A percentile compares a stretch with the other conserved stretches of the same genome.
Conservation (phyloP, 768 basidiomycete genomes). For the Trametes elegans region DNA sequence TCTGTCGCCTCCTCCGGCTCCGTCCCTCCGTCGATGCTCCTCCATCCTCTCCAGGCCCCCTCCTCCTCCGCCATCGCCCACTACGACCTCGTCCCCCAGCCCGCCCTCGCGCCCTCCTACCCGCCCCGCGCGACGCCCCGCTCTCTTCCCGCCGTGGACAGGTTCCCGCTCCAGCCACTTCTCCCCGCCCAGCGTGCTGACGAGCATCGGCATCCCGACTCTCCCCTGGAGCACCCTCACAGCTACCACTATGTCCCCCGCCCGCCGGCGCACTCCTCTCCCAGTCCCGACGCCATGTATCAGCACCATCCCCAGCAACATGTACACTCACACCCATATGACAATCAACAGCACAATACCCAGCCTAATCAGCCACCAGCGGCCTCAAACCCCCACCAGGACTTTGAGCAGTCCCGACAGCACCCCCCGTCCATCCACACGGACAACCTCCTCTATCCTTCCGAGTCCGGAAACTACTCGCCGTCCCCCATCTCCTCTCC, state of each 20-base stretch:
- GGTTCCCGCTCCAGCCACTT: conserved; percentile 2
- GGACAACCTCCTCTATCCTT: conserved; percentile 13
- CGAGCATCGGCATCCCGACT: conserved; percentile 6
- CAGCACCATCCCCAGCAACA: conserved; percentile 6
- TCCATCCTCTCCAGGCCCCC: conserved; percentile 13
- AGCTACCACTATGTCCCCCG: conserved; percentile 24
- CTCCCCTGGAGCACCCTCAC: conserved; percentile 15
- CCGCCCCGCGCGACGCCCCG: conserved; percentile 16
- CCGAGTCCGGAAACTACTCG: conserved; percentile 15
- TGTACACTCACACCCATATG: conserved; percentile 1
- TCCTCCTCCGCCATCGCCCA: conserved; percentile 11
- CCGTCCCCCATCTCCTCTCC: conserved; percentile 22
- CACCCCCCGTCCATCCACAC: conserved; percentile 20
- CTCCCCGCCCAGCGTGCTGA: not conserved
- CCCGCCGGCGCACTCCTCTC: conserved; percentile 13
- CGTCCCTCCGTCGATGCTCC: conserved; percentile 17
- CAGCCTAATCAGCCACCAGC: not conserved
- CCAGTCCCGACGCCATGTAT: conserved; percentile 20
- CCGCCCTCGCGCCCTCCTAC: conserved; percentile 1
- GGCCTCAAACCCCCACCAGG: not conserved
- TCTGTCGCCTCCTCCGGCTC: conserved; percentile 7
- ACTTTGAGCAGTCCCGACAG: conserved; percentile 16
- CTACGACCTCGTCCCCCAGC: conserved; percentile 14
- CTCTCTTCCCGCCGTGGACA: conserved; percentile 20
- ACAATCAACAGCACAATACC: conserved; percentile 1